These are phyloP conservation scores for Neoboletus magnificus DNA, from an alignment of 768 basidiomycete species.

Conservation along the genomic window DNA sequence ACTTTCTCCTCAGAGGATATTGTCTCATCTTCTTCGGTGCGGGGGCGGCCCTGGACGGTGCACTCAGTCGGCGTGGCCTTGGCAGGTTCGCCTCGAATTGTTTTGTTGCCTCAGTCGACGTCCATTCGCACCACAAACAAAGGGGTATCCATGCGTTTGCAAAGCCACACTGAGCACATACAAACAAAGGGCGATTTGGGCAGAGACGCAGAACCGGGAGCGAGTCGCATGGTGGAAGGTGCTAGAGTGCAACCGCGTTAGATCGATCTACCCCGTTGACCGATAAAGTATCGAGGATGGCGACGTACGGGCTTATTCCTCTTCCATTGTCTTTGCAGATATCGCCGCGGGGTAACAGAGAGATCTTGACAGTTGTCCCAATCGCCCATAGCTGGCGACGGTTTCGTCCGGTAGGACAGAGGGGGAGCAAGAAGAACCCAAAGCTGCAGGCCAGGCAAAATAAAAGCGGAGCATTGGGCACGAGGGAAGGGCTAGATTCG, in stretches of 20 bases:
- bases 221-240: conserved; percentile 44
- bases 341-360: conserved; percentile 28
- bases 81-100: conserved; percentile 39
- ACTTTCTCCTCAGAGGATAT: conserved; percentile 15
- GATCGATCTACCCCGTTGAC: conserved; percentile 9
- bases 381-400: conserved; percentile 13
- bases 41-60: conserved; percentile 18
- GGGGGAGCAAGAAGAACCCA: conserved; percentile 8
- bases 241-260: conserved; percentile 27
- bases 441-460: conserved; percentile 11
- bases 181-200: conserved; percentile 42
- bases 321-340: conserved; percentile 42
- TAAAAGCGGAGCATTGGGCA: conserved; percentile 25
- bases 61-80: conserved; percentile 33
- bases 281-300: conserved; percentile 8
- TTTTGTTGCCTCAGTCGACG: conserved; percentile 38
- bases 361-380: conserved; percentile 15
- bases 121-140: conserved; percentile 52
- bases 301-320: conserved; percentile 38
- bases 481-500: conserved; percentile 30
- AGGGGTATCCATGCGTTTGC: conserved; percentile 46
- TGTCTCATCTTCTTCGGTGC: conserved; percentile 10
- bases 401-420: neutral
- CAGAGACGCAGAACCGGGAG: conserved; percentile 43
- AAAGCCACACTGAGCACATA: conserved; percentile 46